Percentiles rank a stretch among this genome's conserved stretches.
Evolutionary conservation across 2,329 filamentous ascomycete species (phyloP).

Genomic region (Penicillium sp.): DNA sequence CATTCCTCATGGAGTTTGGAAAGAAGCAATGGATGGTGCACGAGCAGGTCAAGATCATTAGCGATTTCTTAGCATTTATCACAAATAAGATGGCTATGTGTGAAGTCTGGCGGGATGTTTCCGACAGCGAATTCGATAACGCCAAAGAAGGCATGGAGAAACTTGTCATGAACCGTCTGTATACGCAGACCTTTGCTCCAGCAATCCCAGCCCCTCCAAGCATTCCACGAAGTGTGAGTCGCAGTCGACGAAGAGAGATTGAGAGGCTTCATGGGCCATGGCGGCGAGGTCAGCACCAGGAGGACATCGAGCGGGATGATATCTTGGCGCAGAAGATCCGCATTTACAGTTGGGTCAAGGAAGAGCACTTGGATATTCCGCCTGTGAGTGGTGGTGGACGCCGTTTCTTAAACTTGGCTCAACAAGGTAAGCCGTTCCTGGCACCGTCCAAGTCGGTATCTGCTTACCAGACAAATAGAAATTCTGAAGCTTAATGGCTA

Average conservation of each 20-base stretch:
- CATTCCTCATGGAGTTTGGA: slow-evolving; percentile 88
- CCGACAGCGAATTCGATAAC: slow-evolving; percentile 96
- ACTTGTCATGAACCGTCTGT: slow-evolving; percentile 95
- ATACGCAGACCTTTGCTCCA: slow-evolving; percentile 93
- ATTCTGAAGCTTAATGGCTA: slow-evolving; percentile 95
- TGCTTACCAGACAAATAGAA: slow-evolving; percentile 55
- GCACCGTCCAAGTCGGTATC: not conserved
- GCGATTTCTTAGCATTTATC: slow-evolving; percentile 94
- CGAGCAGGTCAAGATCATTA: slow-evolving; percentile 98
- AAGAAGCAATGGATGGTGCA: slow-evolving; percentile 99
- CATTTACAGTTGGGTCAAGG: slow-evolving; percentile 92
- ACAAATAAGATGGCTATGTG: slow-evolving; percentile 97
- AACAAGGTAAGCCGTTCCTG: slow-evolving; percentile 63
- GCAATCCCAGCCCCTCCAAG: slow-evolving; percentile 80
- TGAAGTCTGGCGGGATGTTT: slow-evolving; percentile 93
- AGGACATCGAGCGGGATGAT: slow-evolving; percentile 94
- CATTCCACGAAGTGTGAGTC: slow-evolving; percentile 56
- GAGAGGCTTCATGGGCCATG: slow-evolving; percentile 73
- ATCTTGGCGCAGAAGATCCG: slow-evolving; percentile 94
- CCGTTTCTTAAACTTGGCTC: slow-evolving; percentile 82
- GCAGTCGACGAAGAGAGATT: slow-evolving; percentile 65
- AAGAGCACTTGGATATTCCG: slow-evolving; percentile 91
- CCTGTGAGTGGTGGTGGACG: slow-evolving; percentile 79
- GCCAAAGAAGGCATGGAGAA: slow-evolving; percentile 99
- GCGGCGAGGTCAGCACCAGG: slow-evolving; percentile 91